Base-by-base conservation (phyloP, 495 filamentous ascomycete species). In the Aspergillus asperescens region DNA sequence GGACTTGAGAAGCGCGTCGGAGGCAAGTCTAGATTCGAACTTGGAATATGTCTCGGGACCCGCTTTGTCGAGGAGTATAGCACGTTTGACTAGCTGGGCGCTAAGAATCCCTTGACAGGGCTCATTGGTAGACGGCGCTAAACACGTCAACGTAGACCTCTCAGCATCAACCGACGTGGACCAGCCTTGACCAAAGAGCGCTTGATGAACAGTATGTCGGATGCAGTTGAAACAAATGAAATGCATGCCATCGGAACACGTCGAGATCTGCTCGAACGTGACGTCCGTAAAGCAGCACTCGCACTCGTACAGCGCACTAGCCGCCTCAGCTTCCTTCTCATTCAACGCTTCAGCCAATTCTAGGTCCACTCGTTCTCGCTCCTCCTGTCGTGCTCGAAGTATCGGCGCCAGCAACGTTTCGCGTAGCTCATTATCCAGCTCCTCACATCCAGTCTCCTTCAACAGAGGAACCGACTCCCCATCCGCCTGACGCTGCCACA, bases 161-260 rank as follows among this genome's bases (percentile, higher is more conserved):
- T 82, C 78, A 40, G 79, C 64, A 54, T 93, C 76, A 46, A 96
- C 83, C 51, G 78, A 91, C n/a, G 84, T 80, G 48, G 78, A 77
- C 90, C 90, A 95, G 28, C 88, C 88, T 63, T 98, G 93, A 0
- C 93, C 93, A 67, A 92, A 98, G 0, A 98, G 64, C 7, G 89
- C 89, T 64, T 96, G 91, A 34, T 83, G 81, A 25, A 89, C 77
- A 34, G 88, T 83, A 49, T 84, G 80, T 47, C 83, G 81, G 22
- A 98, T 83, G 61, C 93, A 98, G 19, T 76, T 75, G 64, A 88
- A 88, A 73, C 93, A 98, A 53, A 96, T 80, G 62, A 90, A 78
- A 72, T 98, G 93, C 18, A 81, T 81, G 24, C 79, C 76, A 19
- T 71, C 65, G 57, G 72, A 81, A 62, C 93, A 98, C 1, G 84